Base-by-base conservation (phyloP, 2,329 filamentous ascomycete species). In the Fusarium sp. region DNA sequence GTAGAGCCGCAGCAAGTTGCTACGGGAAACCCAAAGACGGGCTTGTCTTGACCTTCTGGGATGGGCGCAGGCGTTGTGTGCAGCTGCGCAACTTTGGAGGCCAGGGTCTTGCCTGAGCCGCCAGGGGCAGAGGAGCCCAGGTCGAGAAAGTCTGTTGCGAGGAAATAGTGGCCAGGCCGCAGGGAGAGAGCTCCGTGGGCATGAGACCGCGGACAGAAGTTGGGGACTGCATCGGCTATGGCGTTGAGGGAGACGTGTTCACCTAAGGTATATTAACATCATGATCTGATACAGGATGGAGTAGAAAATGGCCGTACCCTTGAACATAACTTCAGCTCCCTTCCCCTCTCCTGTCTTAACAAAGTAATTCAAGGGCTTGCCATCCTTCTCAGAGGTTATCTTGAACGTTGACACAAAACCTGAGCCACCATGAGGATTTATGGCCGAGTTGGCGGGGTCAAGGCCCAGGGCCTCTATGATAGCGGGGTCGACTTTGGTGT, bases 1-100 rank as follows among this genome's bases (percentile, higher is more conserved):
- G 93, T 96, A 45, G 92, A 87, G 3, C 94, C 94, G 78, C 95
- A 97, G 79, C 92, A 97, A 0, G 94, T 97, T 1, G 91, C 82
- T 1, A 91, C 90, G 0, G 92, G 91, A 75, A 97, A 97, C 4
- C 95, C 95, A 70, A 95, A 97, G 79, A 89, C 83, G 4, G 89
- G 88, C 37, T 75, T 82, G 2, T 84, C 79, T 67, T 86, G 83
- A 20, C 87, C 88, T 13, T 85, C 77, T 1, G 90, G 89, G 0
- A 83, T 77, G 0, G 92, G 91, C 0, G 92, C 92, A 0, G 91
- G 88, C 1, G 89, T 93, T 3, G 87, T 90, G 78, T 97, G 95
- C 45, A 97, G 81, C 74, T 86, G 88, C 2, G 92, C 93, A 9
- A 97, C 83, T 77, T 97, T 94, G 65, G 86, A 79, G 0, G 93